A percentile compares a stretch with the other conserved stretches of the same genome.
These are phyloP conservation scores for Dothiorella sarmentorum DNA, from an alignment of 2,329 filamentous ascomycete genomes.

Conservation along the genomic window DNA sequence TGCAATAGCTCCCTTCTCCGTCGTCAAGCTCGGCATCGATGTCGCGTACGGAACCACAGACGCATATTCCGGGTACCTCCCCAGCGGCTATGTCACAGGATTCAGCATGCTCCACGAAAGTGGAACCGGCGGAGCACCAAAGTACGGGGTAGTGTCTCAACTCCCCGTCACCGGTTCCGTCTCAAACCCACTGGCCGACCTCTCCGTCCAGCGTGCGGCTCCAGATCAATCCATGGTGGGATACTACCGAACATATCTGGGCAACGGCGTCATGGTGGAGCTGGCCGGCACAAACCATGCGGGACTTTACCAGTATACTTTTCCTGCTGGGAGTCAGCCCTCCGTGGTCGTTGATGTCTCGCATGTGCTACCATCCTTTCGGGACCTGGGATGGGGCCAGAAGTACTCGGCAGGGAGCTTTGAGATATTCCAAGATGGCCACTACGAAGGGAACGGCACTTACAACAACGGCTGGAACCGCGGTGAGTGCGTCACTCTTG, in stretches of 20 bases:
- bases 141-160: slow-evolving; percentile 36
- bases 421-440: slow-evolving; percentile 47
- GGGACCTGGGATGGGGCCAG: slow-evolving; percentile 60
- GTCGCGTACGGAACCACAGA: slow-evolving; percentile 30
- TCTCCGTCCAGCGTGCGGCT: slow-evolving; percentile 50
- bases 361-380: slow-evolving; percentile 59
- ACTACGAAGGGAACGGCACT: slow-evolving; percentile 59
- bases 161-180: slow-evolving; percentile 32
- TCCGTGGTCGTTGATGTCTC: slow-evolving; percentile 63
- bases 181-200: slow-evolving; percentile 53
- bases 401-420: slow-evolving; percentile 61
- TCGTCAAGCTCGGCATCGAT: slow-evolving; percentile 37
- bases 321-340: slow-evolving; percentile 40
- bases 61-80: slow-evolving; percentile 36
- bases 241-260: slow-evolving; percentile 57
- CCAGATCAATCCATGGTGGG: slow-evolving; percentile 57
- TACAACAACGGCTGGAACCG: slow-evolving; percentile 68
- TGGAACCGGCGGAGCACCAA: slow-evolving; percentile 34
- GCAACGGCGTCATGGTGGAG: slow-evolving; percentile 55
- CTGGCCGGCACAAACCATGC: slow-evolving; percentile 56
- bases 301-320: slow-evolving; percentile 58
- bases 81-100: slow-evolving; percentile 31
- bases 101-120: slow-evolving; percentile 37
- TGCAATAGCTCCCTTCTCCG: slow-evolving; percentile 32
- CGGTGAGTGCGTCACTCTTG: slow-evolving; percentile 21